Conservation (phyloP, 2,329 filamentous ascomycete genomes). For the Verticillium longisporum region DNA sequence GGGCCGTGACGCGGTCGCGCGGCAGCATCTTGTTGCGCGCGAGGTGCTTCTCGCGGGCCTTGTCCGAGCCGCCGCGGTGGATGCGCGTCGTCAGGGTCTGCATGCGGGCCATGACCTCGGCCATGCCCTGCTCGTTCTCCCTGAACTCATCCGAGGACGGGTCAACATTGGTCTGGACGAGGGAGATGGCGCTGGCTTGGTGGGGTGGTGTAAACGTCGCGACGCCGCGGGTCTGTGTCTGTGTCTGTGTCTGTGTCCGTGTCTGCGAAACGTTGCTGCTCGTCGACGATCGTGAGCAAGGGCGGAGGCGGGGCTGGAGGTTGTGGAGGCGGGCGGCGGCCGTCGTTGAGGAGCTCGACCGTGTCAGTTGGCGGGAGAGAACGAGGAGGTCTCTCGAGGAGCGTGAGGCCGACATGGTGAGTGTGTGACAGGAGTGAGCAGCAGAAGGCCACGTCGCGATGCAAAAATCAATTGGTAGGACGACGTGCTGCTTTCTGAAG, state of each 20-base stretch:
- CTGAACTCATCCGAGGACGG: constrained; percentile 69
- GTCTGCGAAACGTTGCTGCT: not conserved
- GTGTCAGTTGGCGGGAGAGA: constrained; percentile 34
- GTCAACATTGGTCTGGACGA: constrained; percentile 71
- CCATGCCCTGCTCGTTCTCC: constrained; percentile 76
- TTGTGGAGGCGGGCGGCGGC: constrained; percentile 19
- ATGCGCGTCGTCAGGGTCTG: constrained; percentile 64
- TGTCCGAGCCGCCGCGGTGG: constrained; percentile 69
- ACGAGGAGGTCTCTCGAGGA: constrained; percentile 36
- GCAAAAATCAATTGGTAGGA: not conserved
- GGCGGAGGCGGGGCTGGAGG: constrained; percentile 20
- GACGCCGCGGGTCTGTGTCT: constrained; percentile 30
- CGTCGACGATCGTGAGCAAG: constrained; percentile 9
- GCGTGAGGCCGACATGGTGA: constrained; percentile 39
- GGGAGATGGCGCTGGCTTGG: constrained; percentile 77
- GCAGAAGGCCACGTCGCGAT: too few species aligned
- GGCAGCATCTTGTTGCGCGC: constrained; percentile 90
- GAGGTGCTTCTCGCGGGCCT: constrained; percentile 82
- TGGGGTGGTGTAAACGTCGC: constrained; percentile 75
- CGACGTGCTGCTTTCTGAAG: too few species aligned
- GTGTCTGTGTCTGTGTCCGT: not conserved
- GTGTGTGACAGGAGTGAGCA: not conserved
- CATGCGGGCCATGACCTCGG: constrained; percentile 61
- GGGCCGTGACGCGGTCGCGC: constrained; percentile 76
- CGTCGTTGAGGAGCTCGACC: not conserved